Base-by-base conservation (phyloP, 2,329 filamentous ascomycete genomes). In the Xylaria sp. region DNA sequence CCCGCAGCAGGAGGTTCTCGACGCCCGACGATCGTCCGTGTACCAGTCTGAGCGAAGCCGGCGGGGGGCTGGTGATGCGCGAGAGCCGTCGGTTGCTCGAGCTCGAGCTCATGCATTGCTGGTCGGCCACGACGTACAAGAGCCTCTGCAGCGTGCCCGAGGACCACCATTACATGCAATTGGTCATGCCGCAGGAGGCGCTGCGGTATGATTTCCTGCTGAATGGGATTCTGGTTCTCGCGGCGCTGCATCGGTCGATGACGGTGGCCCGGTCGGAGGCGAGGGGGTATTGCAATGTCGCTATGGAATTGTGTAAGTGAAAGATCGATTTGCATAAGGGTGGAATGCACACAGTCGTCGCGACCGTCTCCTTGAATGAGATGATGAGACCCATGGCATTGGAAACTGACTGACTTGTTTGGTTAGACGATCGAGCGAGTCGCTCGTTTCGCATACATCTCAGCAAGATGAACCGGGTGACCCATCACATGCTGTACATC, bases 61-160 rank as follows among this genome's bases (percentile, higher is more conserved):
- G 52, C 18, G 35, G 52, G 10, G 23, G 23, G 4, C 54, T 61
- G 18, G 62, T 57, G 8, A n/a, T 59, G 52, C 58, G 54, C 37
- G 64, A 65, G 52, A 60, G 62, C 7, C 67, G 65, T 0, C 67
- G 71, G 34, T 63, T 72, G 13, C 66, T 77, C 23, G 79, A 80
- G 59, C 71, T 83, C 7, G 79, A 81, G 60, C 66, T 83, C 50
- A 80, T 82, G 77, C 79, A 82, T 62, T 76, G 76, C 34, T 83
- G 77, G 73, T 75, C 78, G 1, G 79, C 76, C 0, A 73, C 72
- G 16, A 81, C 78, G 0, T 81, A 75, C 63, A 71, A 71, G 16
- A 70, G 69, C 46, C 66, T 76, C 42, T 71, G 65, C 19, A 76
- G 74, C 44, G 72, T 80, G 5, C 72, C 74, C 0, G 70, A 74